A percentile compares a stretch with the other conserved stretches of the same genome.
phyloP scores from a whole-genome alignment of 129 eudicot genomes.

The Flaveria brownii region DNA sequence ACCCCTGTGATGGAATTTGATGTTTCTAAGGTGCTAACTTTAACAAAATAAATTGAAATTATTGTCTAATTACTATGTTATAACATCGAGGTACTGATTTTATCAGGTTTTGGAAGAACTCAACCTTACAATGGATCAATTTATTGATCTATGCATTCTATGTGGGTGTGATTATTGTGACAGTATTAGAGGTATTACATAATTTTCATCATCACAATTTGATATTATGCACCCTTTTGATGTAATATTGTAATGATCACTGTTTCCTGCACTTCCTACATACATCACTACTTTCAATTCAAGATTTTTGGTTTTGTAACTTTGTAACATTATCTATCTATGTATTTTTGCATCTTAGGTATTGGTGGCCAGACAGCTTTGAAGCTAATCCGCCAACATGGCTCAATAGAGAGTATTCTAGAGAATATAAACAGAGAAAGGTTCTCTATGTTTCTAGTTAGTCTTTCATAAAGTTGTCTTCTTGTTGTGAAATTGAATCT shows the following conservation, averaged over 20 bases:
- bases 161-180: conserved; percentile 99
- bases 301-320: background rate
- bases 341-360: conserved; percentile 43
- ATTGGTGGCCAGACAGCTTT: conserved; percentile 92
- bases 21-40: conserved; percentile 66
- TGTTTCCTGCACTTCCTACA: background rate
- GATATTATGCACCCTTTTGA: background rate
- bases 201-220: background rate
- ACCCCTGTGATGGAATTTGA: conserved; percentile 98
- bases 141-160: conserved; percentile 94
- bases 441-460: conserved; percentile 37
- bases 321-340: background rate
- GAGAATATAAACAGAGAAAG: conserved; percentile 91
- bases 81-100: conserved; percentile 17
- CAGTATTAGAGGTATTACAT: conserved; percentile 70
- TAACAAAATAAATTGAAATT: background rate
- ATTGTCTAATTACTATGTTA: background rate
- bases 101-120: conserved; percentile 88
- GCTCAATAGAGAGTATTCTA: conserved; percentile 81
- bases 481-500: background rate
- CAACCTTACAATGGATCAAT: conserved; percentile 94
- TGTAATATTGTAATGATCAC: background rate
- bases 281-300: background rate
- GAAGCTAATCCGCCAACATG: conserved; percentile 92
- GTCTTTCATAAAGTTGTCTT: background rate